Evolutionary conservation across 805 yeast species (phyloP).

Genomic region (Jamesozyma gamospora): DNA sequence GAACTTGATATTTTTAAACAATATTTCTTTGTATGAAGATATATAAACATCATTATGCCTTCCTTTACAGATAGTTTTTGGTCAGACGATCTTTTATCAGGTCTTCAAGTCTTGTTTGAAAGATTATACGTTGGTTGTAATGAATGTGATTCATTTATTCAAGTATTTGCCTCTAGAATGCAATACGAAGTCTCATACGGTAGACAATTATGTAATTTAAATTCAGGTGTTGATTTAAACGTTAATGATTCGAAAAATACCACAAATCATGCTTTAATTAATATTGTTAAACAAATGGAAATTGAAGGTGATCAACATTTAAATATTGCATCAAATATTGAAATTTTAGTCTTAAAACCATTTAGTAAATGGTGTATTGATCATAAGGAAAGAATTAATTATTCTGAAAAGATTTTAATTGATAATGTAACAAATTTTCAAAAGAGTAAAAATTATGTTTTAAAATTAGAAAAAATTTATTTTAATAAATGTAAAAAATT

Average conservation of each 20-base stretch:
- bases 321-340: constrained; percentile 52
- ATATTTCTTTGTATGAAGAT: no score
- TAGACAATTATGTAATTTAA: constrained; percentile 31
- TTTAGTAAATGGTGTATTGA: constrained; percentile 67
- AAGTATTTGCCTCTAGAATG: constrained; percentile 57
- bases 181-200: constrained; percentile 66
- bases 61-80: constrained; percentile 72
- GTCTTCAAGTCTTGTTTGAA: constrained; percentile 41
- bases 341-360: constrained; percentile 53
- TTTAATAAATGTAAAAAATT: constrained; percentile 67
- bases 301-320: constrained; percentile 55
- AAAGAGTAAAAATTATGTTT: constrained; percentile 36
- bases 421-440: constrained; percentile 45
- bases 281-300: constrained; percentile 44
- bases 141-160: constrained; percentile 62
- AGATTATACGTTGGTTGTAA: constrained; percentile 51
- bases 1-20: no score
- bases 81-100: constrained; percentile 56
- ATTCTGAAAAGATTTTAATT: constrained; percentile 45
- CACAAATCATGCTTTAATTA: constrained; percentile 34
- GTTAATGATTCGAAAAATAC: constrained; percentile 30
- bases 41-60: no score
- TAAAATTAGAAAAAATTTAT: constrained; percentile 51
- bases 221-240: constrained; percentile 16
- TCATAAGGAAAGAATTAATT: constrained; percentile 56